Evolutionary conservation across 1,284 basidiomycete species (phyloP).

Genomic region (Trametes hirsuta): DNA sequence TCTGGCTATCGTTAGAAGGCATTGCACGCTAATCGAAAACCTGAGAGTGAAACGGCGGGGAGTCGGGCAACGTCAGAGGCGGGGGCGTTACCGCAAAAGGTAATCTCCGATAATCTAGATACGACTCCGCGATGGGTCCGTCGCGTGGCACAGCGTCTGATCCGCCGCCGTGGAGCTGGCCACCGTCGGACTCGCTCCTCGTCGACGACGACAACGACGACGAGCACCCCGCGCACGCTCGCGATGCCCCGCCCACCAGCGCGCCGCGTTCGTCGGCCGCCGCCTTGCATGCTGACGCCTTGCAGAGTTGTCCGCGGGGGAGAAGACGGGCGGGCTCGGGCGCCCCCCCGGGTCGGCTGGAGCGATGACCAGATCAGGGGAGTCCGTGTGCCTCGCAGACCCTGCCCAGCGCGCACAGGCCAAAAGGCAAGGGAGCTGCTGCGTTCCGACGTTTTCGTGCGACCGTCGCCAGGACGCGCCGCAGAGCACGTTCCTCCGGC

Average conservation of each 20-base stretch:
- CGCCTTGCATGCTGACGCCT: not conserved
- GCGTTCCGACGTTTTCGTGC: slow-evolving; percentile 24
- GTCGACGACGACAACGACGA: not conserved
- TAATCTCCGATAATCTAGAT: slow-evolving; percentile 5
- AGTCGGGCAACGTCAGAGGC: too few species aligned
- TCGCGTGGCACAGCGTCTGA: not conserved
- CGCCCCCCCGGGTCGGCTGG: not conserved
- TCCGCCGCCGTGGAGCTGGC: not conserved
- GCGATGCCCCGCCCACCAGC: not conserved
- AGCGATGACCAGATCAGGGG: slow-evolving; percentile 5
- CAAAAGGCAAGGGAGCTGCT: slow-evolving; percentile 14
- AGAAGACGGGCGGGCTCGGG: not conserved
- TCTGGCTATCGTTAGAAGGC: too few species aligned
- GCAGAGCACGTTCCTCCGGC: slow-evolving; percentile 3
- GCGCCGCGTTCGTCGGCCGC: not conserved
- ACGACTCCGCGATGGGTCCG: not conserved
- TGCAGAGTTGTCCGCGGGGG: slow-evolving; percentile 3
- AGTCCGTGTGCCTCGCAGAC: slow-evolving; percentile 37
- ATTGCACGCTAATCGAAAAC: too few species aligned
- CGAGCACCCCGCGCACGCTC: not conserved
- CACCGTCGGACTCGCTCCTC: not conserved
- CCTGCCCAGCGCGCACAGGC: slow-evolving; percentile 1
- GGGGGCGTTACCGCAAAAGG: too few species aligned
- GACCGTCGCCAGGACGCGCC: slow-evolving; percentile 5
- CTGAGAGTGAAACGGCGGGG: too few species aligned